Evolutionary conservation across 1,284 basidiomycete genomes (phyloP).

Genomic region (Chalciporus sp.): DNA sequence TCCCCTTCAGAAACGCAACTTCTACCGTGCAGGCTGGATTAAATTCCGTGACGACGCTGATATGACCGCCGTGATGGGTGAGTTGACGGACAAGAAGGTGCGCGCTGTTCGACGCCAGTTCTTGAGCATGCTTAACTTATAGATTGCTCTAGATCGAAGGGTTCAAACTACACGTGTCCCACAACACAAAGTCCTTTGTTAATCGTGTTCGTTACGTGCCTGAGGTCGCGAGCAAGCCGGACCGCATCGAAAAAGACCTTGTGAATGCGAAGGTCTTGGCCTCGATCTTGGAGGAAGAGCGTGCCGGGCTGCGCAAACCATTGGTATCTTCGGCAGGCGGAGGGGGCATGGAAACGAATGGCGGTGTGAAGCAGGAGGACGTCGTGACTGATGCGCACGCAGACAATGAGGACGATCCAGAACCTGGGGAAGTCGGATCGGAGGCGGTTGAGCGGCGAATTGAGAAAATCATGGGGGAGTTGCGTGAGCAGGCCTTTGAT

Average conservation of each 20-base stretch:
- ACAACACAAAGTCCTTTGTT: slow-evolving; percentile 78
- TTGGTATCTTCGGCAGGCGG: slow-evolving; percentile 23
- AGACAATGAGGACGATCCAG: slow-evolving; percentile 55
- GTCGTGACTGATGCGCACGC: slow-evolving; percentile 45
- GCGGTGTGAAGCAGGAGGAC: slow-evolving; percentile 34
- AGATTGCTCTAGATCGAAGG: slow-evolving; percentile 73
- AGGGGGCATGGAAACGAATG: slow-evolving; percentile 36
- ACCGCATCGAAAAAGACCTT: slow-evolving; percentile 79
- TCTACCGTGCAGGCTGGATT: slow-evolving; percentile 91
- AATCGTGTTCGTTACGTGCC: slow-evolving; percentile 80
- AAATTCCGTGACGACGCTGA: slow-evolving; percentile 83
- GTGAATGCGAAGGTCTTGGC: slow-evolving; percentile 73
- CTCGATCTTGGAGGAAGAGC: slow-evolving; percentile 71
- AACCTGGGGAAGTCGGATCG: slow-evolving; percentile 61
- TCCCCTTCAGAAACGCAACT: slow-evolving; percentile 86
- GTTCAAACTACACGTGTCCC: slow-evolving; percentile 88
- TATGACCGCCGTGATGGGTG: slow-evolving; percentile 69
- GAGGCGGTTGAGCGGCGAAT: slow-evolving; percentile 75
- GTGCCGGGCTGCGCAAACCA: slow-evolving; percentile 49
- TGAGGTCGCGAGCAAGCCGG: slow-evolving; percentile 76
- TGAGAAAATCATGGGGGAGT: slow-evolving; percentile 69
- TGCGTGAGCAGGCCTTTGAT: slow-evolving; percentile 66
- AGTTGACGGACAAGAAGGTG: slow-evolving; percentile 85
- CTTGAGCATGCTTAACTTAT: slow-evolving; percentile 9
- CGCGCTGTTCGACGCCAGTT: slow-evolving; percentile 15